Percentiles rank a stretch among this genome's conserved stretches.
Evolutionary conservation across 1,139 yeast genomes (phyloP).

Genomic region (Saccharomyces hybrid): DNA sequence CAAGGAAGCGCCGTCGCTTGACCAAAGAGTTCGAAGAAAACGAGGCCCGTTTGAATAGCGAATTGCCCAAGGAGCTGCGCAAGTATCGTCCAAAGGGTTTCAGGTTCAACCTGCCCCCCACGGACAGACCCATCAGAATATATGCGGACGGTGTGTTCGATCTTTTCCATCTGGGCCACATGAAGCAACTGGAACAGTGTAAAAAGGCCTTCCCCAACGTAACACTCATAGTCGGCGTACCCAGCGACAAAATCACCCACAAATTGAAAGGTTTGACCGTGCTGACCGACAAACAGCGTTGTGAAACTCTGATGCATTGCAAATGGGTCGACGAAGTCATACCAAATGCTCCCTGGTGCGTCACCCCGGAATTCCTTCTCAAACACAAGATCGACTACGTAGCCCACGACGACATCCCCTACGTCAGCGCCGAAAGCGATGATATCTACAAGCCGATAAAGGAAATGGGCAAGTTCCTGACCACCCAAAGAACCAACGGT

Average conservation of each 20-base stretch:
- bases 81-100: conserved; percentile 67
- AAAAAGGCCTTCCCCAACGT: conserved; percentile 87
- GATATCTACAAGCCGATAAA: conserved; percentile 92
- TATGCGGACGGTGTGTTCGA: conserved; percentile 98
- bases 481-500: conserved; percentile 95
- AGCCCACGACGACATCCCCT: conserved; percentile 96
- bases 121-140: conserved; percentile 76
- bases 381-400: conserved; percentile 87
- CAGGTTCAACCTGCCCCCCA: conserved; percentile 73
- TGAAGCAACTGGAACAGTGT: conserved; percentile 95
- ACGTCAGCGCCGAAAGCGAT: conserved; percentile 80
- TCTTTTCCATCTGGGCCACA: conserved; percentile 91
- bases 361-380: conserved; percentile 70
- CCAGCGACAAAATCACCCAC: conserved; percentile 85
- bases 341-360: conserved; percentile 93
- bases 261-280: conserved; percentile 90
- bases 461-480: conserved; percentile 79
- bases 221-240: conserved; percentile 81
- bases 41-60: conserved; percentile 51
- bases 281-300: conserved; percentile 75
- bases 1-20: conserved; percentile 12
- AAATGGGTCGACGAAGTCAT: conserved; percentile 96
- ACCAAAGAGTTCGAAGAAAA: conserved; percentile 37
- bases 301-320: conserved; percentile 84
- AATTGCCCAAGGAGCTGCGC: conserved; percentile 54